Base-by-base conservation (phyloP, 2,329 filamentous ascomycete genomes). In the Coniochaeta ligniaria region DNA sequence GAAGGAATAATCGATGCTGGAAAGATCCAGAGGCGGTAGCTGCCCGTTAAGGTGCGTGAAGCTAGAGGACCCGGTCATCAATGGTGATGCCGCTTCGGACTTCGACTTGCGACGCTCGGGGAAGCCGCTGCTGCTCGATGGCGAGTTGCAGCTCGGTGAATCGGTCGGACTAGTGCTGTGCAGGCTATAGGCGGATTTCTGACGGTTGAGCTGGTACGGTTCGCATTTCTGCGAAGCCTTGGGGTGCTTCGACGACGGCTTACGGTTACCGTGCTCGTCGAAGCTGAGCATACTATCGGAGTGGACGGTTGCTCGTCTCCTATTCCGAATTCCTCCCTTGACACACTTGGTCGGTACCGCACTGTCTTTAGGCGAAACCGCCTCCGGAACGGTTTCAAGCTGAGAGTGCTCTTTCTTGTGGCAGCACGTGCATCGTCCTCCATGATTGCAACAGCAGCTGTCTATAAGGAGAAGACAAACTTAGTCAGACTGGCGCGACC, bases 361-460 rank as follows among this genome's bases (percentile, higher is more conserved):
- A 41, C 6, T 41, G 38, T 41, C 38, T 11, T n/a, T 41, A 65
- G 87, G 81, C 63, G 84, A 83, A 68, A 86, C 82, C 63, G 84
- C 84, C 71, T 89, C 86, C 59, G 83, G 84, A 17, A 88, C 85
- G 1, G 85, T 83, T 67, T 87, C 84, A 62, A 88, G 79, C 62
- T 73, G 64, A n/a, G 69, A 64, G 66, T 76, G 75, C 68, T 88
- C 85, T 72, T 85, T 87, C 75, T 88, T 88, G 69, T 82, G 73
- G 60, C 80, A 79, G 72, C 87, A 90, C 60, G 83, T 83, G 76
- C 87, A 90, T 66, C 82, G 82, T 54, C 81, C 84, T 64, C 86
- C 87, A 67, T 89, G 86, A 71, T 87, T 88, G 73, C 86, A 89
- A 74, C 85, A 88, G 73, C 87, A 90, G 66, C 83, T 87, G 67